A percentile compares a stretch with the other conserved stretches of the same genome.
Evolutionary conservation across 2,329 filamentous ascomycete species (phyloP).

Genomic region (Hymenoscyphus repandus): DNA sequence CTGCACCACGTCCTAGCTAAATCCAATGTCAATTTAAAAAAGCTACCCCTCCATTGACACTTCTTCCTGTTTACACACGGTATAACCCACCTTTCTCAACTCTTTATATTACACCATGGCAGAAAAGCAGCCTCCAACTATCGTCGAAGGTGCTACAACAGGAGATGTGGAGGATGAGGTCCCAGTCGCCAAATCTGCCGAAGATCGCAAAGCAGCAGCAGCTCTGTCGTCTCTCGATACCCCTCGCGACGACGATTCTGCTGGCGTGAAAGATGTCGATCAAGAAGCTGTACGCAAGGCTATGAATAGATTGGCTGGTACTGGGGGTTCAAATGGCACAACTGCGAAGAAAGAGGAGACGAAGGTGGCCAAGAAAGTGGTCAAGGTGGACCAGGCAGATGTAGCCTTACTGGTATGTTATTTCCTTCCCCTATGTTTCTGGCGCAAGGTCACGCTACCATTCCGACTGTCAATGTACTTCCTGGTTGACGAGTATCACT

Average conservation of each 20-base stretch:
- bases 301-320: slow-evolving; percentile 55
- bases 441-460: neutral
- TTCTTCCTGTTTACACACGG: neutral
- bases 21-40: neutral
- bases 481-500: neutral
- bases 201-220: slow-evolving; percentile 72
- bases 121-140: slow-evolving; percentile 51
- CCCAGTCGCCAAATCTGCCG: slow-evolving; percentile 53
- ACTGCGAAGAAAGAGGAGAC: slow-evolving; percentile 40
- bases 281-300: slow-evolving; percentile 70
- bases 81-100: neutral
- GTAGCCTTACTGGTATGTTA: slow-evolving; percentile 60
- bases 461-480: too few species aligned
- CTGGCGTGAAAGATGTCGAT: slow-evolving; percentile 44
- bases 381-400: slow-evolving; percentile 71
- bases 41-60: neutral
- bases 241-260: slow-evolving; percentile 42
- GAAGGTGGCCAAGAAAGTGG: slow-evolving; percentile 49
- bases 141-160: slow-evolving; percentile 55
- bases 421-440: neutral
- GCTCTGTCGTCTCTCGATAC: slow-evolving; percentile 66
- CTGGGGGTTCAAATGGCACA: slow-evolving; percentile 25
- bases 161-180: slow-evolving; percentile 55
- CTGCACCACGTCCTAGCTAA: too few species aligned
- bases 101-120: slow-evolving; percentile 43